Percentiles rank a stretch among this genome's conserved stretches.
Conservation (phyloP, 768 basidiomycete genomes). For the Tephrocybe sp. region DNA sequence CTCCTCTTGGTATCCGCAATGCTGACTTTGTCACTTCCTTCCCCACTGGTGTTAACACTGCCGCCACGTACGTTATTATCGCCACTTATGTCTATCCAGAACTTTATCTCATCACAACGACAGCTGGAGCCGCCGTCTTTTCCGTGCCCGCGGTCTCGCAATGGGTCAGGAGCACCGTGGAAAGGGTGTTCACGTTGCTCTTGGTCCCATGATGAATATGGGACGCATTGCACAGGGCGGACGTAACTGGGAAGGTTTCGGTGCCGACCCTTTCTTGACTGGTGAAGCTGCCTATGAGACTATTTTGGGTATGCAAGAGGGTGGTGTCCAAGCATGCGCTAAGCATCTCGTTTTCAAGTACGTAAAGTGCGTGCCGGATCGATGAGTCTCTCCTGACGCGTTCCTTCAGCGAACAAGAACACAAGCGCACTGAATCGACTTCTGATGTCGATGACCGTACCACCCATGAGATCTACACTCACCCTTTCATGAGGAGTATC, state of each 20-base stretch:
- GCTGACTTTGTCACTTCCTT: conserved; percentile 75
- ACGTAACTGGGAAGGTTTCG: conserved; percentile 95
- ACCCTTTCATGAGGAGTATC: conserved; percentile 66
- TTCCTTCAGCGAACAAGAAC: conserved; percentile 61
- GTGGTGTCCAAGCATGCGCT: conserved; percentile 82
- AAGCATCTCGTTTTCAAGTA: conserved; percentile 82
- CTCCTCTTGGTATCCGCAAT: conserved; percentile 75
- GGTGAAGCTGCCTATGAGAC: conserved; percentile 82
- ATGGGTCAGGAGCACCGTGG: conserved; percentile 82
- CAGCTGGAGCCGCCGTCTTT: conserved; percentile 74
- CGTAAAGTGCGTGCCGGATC: conserved; percentile 17
- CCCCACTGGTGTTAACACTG: conserved; percentile 82
- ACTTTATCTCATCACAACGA: not conserved
- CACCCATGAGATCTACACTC: conserved; percentile 70
- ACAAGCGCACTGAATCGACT: conserved; percentile 48
- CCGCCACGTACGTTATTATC: conserved; percentile 61
- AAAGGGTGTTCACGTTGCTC: conserved; percentile 81
- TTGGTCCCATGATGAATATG: conserved; percentile 87
- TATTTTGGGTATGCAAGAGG: conserved; percentile 73
- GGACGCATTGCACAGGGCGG: conserved; percentile 76
- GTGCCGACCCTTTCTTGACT: conserved; percentile 83
- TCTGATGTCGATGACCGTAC: conserved; percentile 81
- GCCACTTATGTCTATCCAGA: not conserved
- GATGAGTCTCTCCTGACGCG: not conserved
- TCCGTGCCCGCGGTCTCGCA: conserved; percentile 70